Evolutionary conservation across 2,329 filamentous ascomycete species (phyloP), one percentile per base, ranked within the genome.

Genomic region (Colletotrichum filicis): DNA sequence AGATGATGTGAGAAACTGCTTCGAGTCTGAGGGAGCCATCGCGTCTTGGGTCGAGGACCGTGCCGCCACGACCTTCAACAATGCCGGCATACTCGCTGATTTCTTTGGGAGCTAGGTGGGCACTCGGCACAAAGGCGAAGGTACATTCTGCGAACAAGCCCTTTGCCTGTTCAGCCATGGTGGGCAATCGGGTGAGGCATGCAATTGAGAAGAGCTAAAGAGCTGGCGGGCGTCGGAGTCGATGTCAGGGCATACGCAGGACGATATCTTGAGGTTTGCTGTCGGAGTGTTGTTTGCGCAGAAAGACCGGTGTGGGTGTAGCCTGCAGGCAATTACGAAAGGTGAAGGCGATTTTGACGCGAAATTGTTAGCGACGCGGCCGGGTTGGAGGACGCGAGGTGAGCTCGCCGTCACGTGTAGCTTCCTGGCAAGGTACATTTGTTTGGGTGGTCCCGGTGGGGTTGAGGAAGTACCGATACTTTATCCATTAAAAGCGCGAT

Each of bases 1-100:
- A 86, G 61, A 91, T 79, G 74, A 91, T 87, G 77, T 91, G 89
- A 26, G 89, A 89, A 62, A 86, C 84, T 68, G 85, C 77, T 62
- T 84, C 79, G 32, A 90, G 83, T 1, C 83, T 82, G 16, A 90
- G 79, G 16, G 84, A 83, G 76, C 87, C 87, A 76, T 89, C 83
- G 72, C 84, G 82, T 72, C 84, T 82, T 14, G 84, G 84, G 58
- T 87, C 82, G 74, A 87, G 79, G 2, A 90, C 82, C 42, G 83
- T 78, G 68, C 86, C 89, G 75, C 88, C 89, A 83, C 89, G 85
- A 14, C 87, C 84, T 71, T 80, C 75, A 37, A 89, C 80, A 1
- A 85, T 82, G 2, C 77, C 76, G 6, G 85, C 83, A 12, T 88
- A 77, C 85, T 86, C 84, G 66, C 80, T 77, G 60, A 87, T 85